Conservation (phyloP, 208 protist genomes). For the Angomonas ambiguus region DNA sequence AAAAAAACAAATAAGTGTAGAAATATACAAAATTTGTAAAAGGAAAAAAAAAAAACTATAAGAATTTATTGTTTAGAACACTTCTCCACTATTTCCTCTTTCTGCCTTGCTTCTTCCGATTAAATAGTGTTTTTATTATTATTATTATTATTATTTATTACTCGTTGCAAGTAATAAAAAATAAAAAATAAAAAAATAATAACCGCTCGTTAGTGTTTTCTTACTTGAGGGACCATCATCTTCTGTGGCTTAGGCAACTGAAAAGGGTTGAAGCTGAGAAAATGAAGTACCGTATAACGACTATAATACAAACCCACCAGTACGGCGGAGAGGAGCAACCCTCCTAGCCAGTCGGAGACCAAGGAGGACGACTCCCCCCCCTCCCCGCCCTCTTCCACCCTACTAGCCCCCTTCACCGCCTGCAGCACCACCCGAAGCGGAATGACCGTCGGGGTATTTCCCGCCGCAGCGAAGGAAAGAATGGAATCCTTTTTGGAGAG, state of each 20-base stretch:
- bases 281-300: not conserved
- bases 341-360: too few species aligned
- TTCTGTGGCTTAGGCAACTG: not conserved
- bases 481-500: too few species aligned
- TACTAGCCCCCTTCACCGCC: too few species aligned
- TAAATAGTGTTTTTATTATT: not conserved
- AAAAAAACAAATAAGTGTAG: not conserved
- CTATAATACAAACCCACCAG: too few species aligned
- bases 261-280: not conserved
- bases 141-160: not conserved
- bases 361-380: too few species aligned
- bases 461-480: too few species aligned
- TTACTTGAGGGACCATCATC: not conserved
- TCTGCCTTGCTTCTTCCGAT: not conserved
- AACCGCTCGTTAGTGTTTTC: not conserved
- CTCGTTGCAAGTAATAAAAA: not conserved
- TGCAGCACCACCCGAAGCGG: too few species aligned
- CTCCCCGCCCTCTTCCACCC: too few species aligned
- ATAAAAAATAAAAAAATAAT: not conserved
- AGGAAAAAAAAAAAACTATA: not conserved
- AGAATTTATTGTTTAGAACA: not conserved
- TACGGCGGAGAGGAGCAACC: too few species aligned
- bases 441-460: too few species aligned
- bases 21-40: not conserved
- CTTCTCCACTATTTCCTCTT: too few species aligned